Evolutionary conservation across 306 rosid species (phyloP).

Genomic region (Pyrus bretschneideri): DNA sequence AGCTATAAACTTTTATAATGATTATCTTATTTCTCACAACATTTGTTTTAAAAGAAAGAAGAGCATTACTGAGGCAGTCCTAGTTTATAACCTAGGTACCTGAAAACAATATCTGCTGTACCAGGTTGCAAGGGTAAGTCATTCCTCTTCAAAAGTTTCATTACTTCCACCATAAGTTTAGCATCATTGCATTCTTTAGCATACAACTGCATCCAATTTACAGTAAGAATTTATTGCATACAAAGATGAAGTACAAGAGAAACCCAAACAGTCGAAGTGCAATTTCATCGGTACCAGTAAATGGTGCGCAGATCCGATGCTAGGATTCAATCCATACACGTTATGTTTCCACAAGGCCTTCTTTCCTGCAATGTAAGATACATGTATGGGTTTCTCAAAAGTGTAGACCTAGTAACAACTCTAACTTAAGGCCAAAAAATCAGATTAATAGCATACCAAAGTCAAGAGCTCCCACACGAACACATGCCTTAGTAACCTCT

Average conservation of each 20-base stretch:
- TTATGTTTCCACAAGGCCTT: slow-evolving; percentile 86
- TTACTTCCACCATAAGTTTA: slow-evolving; percentile 61
- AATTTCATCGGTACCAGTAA: slow-evolving; percentile 56
- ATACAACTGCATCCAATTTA: slow-evolving; percentile 38
- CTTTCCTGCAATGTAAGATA: slow-evolving; percentile 52
- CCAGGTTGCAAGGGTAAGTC: slow-evolving; percentile 82
- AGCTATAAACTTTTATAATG: background rate
- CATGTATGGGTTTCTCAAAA: background rate
- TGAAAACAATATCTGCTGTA: slow-evolving; percentile 90
- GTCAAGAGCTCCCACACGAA: slow-evolving; percentile 62
- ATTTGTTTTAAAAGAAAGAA: background rate
- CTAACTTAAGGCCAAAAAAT: background rate
- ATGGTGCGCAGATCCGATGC: slow-evolving; percentile 67
- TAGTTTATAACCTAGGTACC: slow-evolving; percentile 30
- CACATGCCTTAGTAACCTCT: slow-evolving; percentile 78
- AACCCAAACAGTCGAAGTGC: slow-evolving; percentile 4
- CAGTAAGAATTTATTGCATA: slow-evolving; percentile 16
- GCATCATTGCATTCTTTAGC: slow-evolving; percentile 64
- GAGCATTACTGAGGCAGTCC: background rate
- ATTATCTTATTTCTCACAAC: background rate
- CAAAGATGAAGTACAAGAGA: slow-evolving; percentile 8
- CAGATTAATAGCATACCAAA: slow-evolving; percentile 46
- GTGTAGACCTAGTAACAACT: background rate
- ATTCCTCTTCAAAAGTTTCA: slow-evolving; percentile 70
- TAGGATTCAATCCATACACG: slow-evolving; percentile 68